Evolutionary conservation across 805 yeast species (phyloP), one percentile per base, ranked within the genome.

Genomic region (Ogataea pilisensis): DNA sequence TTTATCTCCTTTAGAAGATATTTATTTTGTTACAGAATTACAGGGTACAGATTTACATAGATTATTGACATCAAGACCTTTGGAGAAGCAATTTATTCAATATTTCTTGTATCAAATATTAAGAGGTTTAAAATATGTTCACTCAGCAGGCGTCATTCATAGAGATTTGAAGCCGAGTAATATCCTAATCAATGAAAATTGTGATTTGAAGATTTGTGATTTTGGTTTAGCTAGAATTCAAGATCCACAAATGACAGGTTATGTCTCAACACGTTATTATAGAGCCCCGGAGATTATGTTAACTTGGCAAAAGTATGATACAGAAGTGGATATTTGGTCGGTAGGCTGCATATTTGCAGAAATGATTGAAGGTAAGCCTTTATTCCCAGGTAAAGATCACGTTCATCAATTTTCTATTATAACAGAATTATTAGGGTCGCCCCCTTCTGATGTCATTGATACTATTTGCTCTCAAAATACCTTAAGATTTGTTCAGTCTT

Each of bases 181-280:
- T 58, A 64, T 89, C 26, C 70, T 89, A 45, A 91, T 90, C 43
- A 90, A 90, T 60, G 96, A 95, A 26, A 95, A 90, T 63, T 90
- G 98, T 67, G 96, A 90, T 63, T 71, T 90, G 55, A 90, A 90
- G 60, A 86, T 90, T 34, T 89, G 97, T 69, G 98, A 91, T 66
- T 90, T 91, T 61, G 99, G 99, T 18, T 72, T 91, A 45, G 98
- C 98, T 26, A 77, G 99, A 60, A 85, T 91, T 58, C 97, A 91
- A 69, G 99, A 91, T 66, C 96, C 97, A 12, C 98, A 91, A 63
- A 91, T 91, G 99, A 91, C 98, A 1, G 99, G 98, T 8, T 91
- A 91, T 62, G 99, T 91, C 14, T 84, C 95, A 5, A 91, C 99
- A 4, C 68, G 99, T 57, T 91, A 89, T 69, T 91, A 91, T 66